These are phyloP conservation scores for Ottelia alismoides DNA, from an alignment of 106 monocot species.

Conservation along the genomic window DNA sequence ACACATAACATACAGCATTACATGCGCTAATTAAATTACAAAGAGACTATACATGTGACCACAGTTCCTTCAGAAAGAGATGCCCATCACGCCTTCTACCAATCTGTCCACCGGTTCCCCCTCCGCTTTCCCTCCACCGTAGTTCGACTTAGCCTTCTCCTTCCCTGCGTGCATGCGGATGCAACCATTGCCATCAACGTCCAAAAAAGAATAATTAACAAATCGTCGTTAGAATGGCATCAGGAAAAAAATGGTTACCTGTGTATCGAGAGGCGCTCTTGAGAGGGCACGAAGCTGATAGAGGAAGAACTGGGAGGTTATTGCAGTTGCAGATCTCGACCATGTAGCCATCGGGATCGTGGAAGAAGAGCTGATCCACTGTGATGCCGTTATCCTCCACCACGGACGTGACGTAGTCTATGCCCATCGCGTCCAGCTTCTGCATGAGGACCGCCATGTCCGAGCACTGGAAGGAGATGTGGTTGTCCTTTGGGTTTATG, in stretches of 20 bases:
- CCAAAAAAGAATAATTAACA: not conserved
- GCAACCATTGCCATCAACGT: not conserved
- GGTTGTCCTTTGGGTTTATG: constrained; percentile 49
- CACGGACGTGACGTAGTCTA: constrained; percentile 39
- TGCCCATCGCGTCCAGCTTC: constrained; percentile 32
- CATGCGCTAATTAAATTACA: too few species aligned
- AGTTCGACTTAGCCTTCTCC: not conserved
- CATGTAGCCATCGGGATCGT: constrained; percentile 62
- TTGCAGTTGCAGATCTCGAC: constrained; percentile 63
- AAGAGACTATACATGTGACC: too few species aligned
- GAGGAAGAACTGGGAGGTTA: constrained; percentile 38
- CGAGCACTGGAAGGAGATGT: constrained; percentile 67
- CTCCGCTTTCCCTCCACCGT: not conserved
- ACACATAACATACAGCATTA: too few species aligned
- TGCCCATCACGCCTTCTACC: constrained; percentile 1
- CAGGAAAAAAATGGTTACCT: not conserved
- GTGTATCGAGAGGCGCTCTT: not conserved
- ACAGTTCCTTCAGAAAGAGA: constrained; percentile 5
- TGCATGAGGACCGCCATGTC: constrained; percentile 18
- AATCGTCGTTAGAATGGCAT: not conserved
- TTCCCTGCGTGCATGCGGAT: not conserved
- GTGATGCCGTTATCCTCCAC: constrained; percentile 38
- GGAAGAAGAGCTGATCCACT: constrained; percentile 61
- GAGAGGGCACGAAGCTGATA: constrained; percentile 32
- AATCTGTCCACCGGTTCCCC: constrained; percentile 3